These are phyloP conservation scores for Lactarius akahatsu DNA, from an alignment of 768 basidiomycete genomes.

Conservation along the genomic window DNA sequence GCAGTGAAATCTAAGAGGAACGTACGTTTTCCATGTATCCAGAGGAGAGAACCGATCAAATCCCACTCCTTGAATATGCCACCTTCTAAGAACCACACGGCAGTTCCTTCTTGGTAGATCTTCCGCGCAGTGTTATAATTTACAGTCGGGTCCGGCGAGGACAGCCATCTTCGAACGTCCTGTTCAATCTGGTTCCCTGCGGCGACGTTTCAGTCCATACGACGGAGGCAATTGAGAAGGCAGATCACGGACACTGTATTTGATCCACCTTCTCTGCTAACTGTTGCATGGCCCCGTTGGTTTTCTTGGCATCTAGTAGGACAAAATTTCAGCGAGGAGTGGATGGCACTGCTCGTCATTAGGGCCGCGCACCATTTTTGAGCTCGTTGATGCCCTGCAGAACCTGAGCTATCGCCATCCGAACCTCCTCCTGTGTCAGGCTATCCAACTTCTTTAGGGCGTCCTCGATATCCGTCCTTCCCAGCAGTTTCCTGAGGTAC, in stretches of 20 bases:
- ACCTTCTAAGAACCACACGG: no score
- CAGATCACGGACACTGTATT: not conserved
- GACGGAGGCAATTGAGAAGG: not conserved
- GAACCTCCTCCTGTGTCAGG: not conserved
- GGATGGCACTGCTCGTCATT: not conserved
- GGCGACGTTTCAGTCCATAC: not conserved
- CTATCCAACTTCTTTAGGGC: no score
- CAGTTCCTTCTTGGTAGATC: no score
- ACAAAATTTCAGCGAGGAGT: not conserved
- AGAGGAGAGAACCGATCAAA: no score
- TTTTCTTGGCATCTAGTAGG: not conserved
- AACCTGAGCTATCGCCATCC: not conserved
- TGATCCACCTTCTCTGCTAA: no score
- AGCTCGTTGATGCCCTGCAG: not conserved
- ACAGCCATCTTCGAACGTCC: not conserved
- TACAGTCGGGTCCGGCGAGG: not conserved
- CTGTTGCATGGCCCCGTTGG: not conserved
- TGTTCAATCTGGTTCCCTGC: not conserved
- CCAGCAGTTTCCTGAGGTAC: no score
- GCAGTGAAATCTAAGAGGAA: no score
- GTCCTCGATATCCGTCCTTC: no score
- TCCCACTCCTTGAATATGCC: no score
- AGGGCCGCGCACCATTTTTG: not conserved
- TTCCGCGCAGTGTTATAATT: not conserved
- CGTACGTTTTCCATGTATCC: no score